Conservation (phyloP, 768 basidiomycete genomes). For the Termitomyces sp. region DNA sequence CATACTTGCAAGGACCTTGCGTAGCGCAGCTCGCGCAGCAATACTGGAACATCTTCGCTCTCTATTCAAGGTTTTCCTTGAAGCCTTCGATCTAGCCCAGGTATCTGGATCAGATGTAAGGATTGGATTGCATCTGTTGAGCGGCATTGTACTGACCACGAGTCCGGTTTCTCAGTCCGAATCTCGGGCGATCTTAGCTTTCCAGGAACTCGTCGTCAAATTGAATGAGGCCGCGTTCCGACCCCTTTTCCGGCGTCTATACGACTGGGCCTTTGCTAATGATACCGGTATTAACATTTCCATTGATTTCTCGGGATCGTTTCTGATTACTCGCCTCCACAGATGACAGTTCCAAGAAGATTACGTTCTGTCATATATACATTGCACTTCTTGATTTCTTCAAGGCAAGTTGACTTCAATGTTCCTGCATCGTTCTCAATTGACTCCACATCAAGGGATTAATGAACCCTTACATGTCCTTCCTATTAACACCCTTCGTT, state of each 20-base stretch:
- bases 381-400: constrained; percentile 79
- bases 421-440: neutral
- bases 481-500: constrained; percentile 65
- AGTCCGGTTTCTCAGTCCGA: constrained; percentile 42
- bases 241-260: constrained; percentile 86
- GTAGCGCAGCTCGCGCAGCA: constrained; percentile 58
- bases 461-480: constrained; percentile 90
- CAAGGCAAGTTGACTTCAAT: constrained; percentile 53
- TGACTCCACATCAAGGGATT: constrained; percentile 48
- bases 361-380: constrained; percentile 77
- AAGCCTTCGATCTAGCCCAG: constrained; percentile 63
- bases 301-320: neutral
- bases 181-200: constrained; percentile 59
- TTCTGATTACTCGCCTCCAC: constrained; percentile 6
- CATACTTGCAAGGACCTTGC: constrained; percentile 63
- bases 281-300: constrained; percentile 39
- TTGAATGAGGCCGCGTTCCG: constrained; percentile 90
- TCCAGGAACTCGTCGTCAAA: constrained; percentile 88
- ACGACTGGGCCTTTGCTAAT: constrained; percentile 90
- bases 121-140: neutral
- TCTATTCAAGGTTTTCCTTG: constrained; percentile 77
- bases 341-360: constrained; percentile 48
- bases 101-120: constrained; percentile 19
- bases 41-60: constrained; percentile 65
- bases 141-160: neutral